phyloP scores from a whole-genome alignment of 2,329 filamentous ascomycete species.

The Aspergillus hortae region DNA sequence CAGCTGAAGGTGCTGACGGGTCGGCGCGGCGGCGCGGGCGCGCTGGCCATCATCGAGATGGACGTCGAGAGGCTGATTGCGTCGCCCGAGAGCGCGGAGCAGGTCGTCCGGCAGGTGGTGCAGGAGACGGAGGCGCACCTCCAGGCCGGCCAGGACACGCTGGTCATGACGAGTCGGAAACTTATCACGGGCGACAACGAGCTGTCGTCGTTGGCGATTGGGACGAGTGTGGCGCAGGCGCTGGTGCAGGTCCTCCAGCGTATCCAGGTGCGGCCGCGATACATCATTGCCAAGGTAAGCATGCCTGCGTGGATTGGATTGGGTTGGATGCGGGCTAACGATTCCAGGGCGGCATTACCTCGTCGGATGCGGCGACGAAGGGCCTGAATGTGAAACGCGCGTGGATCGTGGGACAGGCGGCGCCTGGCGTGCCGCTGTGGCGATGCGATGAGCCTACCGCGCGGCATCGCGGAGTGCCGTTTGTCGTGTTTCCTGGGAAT shows the following conservation, averaged over 20 bases:
- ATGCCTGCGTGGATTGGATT: background rate
- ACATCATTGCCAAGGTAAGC: slow-evolving; percentile 53
- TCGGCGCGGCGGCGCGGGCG: slow-evolving; percentile 29
- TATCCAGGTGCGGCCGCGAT: slow-evolving; percentile 50
- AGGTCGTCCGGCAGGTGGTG: slow-evolving; percentile 23
- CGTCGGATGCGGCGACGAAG: slow-evolving; percentile 57
- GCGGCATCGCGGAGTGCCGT: slow-evolving; percentile 51
- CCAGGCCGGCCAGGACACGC: slow-evolving; percentile 48
- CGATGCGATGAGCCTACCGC: slow-evolving; percentile 52
- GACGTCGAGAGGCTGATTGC: slow-evolving; percentile 48
- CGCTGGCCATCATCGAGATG: slow-evolving; percentile 47
- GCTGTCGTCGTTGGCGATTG: slow-evolving; percentile 52
- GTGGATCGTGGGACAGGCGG: slow-evolving; percentile 55
- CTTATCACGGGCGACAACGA: slow-evolving; percentile 51
- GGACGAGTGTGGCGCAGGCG: slow-evolving; percentile 49
- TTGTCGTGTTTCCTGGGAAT: slow-evolving; percentile 59
- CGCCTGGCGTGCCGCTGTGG: slow-evolving; percentile 58
- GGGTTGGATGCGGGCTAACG: background rate
- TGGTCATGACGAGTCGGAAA: slow-evolving; percentile 58
- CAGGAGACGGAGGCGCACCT: slow-evolving; percentile 41
- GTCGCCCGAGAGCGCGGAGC: slow-evolving; percentile 24
- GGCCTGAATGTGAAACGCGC: slow-evolving; percentile 53
- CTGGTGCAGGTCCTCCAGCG: slow-evolving; percentile 50
- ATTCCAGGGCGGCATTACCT: slow-evolving; percentile 55
- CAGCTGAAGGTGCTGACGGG: slow-evolving; percentile 47